Evolutionary conservation across 78 protist genomes (phyloP), one percentile per base, ranked within the genome.

Genomic region (Tieghemostelium lacteum): DNA sequence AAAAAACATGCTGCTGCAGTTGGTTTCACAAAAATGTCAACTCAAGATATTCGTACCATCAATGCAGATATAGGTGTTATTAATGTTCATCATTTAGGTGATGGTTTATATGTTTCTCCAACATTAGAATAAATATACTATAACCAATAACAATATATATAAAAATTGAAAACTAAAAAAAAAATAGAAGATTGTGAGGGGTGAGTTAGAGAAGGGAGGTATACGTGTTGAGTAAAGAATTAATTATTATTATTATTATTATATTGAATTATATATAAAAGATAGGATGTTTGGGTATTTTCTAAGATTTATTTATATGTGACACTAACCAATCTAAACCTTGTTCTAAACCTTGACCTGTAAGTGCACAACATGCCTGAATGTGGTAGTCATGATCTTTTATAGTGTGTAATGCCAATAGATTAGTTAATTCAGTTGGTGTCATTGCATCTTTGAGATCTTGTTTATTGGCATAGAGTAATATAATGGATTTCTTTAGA

Each of bases 391-490:
- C 77, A n/a, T 88, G 95, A 61, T 76, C 92, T 29, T 88, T 92
- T 60, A 93, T 66, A 5, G 78, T 28, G 29, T 87, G 73, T 33
- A 95, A 66, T 72, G 85, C 75, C 10, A 95, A 36, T 40, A 64
- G 45, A 17, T 75, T 55, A n/a, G 95, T 50, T 19, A 96, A 64
- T 22, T 96, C 98, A 17, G 95, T 86, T 19, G 95, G 86, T 2
- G 95, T 75, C 94, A 96, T 83, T 19, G 96, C 95, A 29, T 85
- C 96, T 33, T 92, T 45, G 12, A 96, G 34, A 40, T 96, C 97
- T 73, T 94, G 95, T 62, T 96, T 96, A 85, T 96, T 96, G 34
- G 97, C 97, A 17, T 55, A 78, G 16, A 96, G 78, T 14, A 96
- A 54, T n/a, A 96, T 63, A 16, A 75, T n/a, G 24, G 93, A 69